Base-by-base conservation (phyloP, 2,329 filamentous ascomycete genomes). In the Penicillium sp. region DNA sequence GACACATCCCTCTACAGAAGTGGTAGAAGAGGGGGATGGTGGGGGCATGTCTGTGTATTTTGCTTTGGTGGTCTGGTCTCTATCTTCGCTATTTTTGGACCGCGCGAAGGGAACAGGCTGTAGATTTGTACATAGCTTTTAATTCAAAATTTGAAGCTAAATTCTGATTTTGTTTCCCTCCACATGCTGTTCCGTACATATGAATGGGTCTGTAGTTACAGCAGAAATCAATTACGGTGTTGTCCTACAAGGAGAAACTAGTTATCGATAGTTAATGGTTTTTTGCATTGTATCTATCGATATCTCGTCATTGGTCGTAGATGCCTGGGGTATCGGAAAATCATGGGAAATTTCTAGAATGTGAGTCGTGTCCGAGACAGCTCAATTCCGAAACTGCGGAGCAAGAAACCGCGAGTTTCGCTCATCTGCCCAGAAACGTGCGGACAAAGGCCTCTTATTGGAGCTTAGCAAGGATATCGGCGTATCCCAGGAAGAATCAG, bases 121-220 rank as follows among this genome's bases (percentile, higher is more conserved):
- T 55, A 53, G 50, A 61, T 57, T 28, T 65, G 62, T 65, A 65
- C 51, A 65, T 65, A 64, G 56, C 53, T 59, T 53, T 57, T 47
- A 63, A 61, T 57, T 53, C 58, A 52, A 44, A 38, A 31, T 30
- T 55, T 64, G 60, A 56, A 58, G 61, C 56, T 62, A 52, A 56
- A 43, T 43, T 33, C 5, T 33, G 16, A 25, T 26, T 37, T 25
- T 19, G 11, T 42, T 46, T 50, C 5, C 22, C 5, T 35, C 19
- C 5, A 8, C 11, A 16, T 28, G 5, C 17, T 30, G 41, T 14
- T 19, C 5, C 11, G 17, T 14, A 11, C 11, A 12, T 14, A 11
- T 5, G 4, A 19, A 19, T 45, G 14, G 8, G 14, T 25, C 14
- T 8, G 17, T 31, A 9, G 28, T 17, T 22, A 16, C 5, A 31